These are phyloP conservation scores for Chytriomyces sp. DNA, from an alignment of 192 early-diverging fungal genomes.

Conservation along the genomic window DNA sequence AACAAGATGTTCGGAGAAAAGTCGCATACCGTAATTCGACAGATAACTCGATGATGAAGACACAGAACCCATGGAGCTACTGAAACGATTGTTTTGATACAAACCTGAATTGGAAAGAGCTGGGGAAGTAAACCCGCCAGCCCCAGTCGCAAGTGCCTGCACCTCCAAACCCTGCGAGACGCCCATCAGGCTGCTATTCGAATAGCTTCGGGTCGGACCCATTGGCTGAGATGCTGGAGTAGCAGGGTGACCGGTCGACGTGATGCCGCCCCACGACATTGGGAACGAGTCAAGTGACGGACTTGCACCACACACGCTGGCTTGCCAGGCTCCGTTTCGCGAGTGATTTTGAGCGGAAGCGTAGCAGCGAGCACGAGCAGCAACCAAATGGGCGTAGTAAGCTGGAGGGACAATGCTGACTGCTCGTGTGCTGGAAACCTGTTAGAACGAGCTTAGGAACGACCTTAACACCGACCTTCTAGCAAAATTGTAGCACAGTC, in stretches of 20 bases:
- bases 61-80: too few species aligned
- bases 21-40: too few species aligned
- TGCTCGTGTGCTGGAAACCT: conserved; percentile 42
- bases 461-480: too few species aligned
- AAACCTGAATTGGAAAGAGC: conserved; percentile 8
- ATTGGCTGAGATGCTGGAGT: background rate
- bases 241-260: background rate
- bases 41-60: too few species aligned
- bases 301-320: background rate
- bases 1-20: background rate
- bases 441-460: too few species aligned
- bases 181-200: background rate
- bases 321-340: background rate
- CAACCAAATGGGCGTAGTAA: conserved; percentile 55
- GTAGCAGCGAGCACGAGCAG: conserved; percentile 43
- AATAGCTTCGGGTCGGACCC: background rate
- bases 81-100: background rate
- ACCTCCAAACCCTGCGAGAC: too few species aligned
- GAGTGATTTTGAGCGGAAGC: conserved; percentile 6
- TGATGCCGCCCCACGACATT: conserved; percentile 1
- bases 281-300: conserved; percentile 13
- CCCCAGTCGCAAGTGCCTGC: too few species aligned
- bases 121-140: conserved; percentile 1
- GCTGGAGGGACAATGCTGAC: conserved; percentile 54
- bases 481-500: conserved; percentile 36